Base-by-base conservation (phyloP, 306 rosid genomes). In the Lagenaria siceraria region DNA sequence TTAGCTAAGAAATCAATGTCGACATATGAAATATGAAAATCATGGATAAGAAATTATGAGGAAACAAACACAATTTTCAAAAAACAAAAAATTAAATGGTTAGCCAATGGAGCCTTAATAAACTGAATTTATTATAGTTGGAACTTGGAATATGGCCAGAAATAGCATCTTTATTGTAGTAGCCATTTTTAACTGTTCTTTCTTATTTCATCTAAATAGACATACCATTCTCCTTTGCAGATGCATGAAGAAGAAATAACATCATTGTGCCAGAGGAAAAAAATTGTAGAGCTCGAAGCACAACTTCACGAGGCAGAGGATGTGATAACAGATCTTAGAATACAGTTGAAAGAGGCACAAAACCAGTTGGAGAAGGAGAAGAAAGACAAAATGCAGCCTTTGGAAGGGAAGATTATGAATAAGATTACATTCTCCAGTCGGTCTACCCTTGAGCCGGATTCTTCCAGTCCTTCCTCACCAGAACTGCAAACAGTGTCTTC, bases 231-330 rank as follows among this genome's bases (percentile, higher is more conserved):
- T 75, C 77, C 40, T 60, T 84, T 76, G 56, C 87, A 92, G 93
- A 80, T 84, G 65, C 75, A 74, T 64, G 96, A 92, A 80, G 82
- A 87, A 12, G 87, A 88, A 77, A 80, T 40, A 29, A 38, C 84
- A 38, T 90, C 91, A 29, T 81, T 79, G 73, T 81, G 76, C 58
- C 84, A 89, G 60, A 84, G 82, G 78, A 86, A 77, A 76, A 86
- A 80, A 79, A 84, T 89, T 43, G 88, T 85, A 22, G 96, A 86
- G 85, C 91, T 92, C 79, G 94, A 92, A 82, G 87, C 92, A 0
- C 91, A 87, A 78, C 85, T 92, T 59, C 82, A 86, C 25, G 92
- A 89, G 81, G 96, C 96, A 15, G 97, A 92, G 87, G 91, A 86
- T 65, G 81, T 90, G 48, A 83, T 92, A 75, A 88, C 85, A 48